Conservation (phyloP, 176 grass and related monocot genomes). For the Carex kokanica region DNA sequence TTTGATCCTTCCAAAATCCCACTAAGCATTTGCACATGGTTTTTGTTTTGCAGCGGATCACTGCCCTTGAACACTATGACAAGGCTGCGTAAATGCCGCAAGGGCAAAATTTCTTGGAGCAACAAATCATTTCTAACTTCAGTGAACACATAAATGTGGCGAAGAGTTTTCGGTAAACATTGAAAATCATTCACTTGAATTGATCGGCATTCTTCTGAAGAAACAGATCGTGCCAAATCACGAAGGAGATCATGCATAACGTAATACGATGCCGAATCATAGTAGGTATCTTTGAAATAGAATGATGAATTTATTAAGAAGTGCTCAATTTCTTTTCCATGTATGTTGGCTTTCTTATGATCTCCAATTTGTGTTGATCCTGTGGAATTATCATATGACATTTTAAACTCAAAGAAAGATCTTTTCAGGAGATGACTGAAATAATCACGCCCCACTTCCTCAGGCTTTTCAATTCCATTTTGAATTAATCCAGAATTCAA, state of each 20-base stretch:
- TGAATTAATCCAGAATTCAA: conserved; percentile 32
- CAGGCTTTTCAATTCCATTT: background rate
- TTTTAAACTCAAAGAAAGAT: conserved; percentile 38
- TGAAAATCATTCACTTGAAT: background rate
- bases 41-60: background rate
- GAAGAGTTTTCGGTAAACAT: conserved; percentile 3
- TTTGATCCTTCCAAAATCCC: background rate
- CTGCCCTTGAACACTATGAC: conserved; percentile 31
- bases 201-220: conserved; percentile 35
- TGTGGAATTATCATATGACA: background rate
- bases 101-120: conserved; percentile 24
- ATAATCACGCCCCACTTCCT: conserved; percentile 32
- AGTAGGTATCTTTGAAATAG: background rate
- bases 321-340: background rate
- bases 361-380: background rate
- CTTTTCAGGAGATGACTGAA: conserved; percentile 25
- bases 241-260: conserved; percentile 36
- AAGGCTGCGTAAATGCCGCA: conserved; percentile 27
- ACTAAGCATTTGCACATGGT: conserved; percentile 8
- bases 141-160: conserved; percentile 17
- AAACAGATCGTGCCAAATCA: conserved; percentile 34
- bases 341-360: background rate
- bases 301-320: background rate
- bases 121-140: conserved; percentile 13
- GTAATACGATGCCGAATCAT: background rate